phyloP scores from a whole-genome alignment of 257 asterid genomes.

The Solanum megistacrolobum region DNA sequence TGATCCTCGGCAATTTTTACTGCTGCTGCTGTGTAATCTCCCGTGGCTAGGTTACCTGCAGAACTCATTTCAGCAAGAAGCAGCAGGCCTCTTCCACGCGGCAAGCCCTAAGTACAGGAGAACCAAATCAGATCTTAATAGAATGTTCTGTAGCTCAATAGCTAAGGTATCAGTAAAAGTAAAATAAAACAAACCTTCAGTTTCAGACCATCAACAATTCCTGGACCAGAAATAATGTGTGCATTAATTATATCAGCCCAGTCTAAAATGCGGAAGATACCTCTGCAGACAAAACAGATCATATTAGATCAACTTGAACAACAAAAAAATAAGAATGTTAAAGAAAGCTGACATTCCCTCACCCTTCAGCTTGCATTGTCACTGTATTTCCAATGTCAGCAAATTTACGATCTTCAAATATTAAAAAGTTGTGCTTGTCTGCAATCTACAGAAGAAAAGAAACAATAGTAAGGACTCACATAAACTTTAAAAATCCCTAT shows the following conservation, averaged over 20 bases:
- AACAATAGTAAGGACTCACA: neutral
- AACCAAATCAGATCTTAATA: slow-evolving; percentile 6
- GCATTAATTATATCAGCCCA: slow-evolving; percentile 98
- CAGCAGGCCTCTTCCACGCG: slow-evolving; percentile 76
- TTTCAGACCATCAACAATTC: slow-evolving; percentile 92
- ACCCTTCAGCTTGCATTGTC: slow-evolving; percentile 97
- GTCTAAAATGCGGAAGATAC: slow-evolving; percentile 71
- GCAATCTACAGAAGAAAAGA: slow-evolving; percentile 52
- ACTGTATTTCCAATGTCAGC: slow-evolving; percentile 99
- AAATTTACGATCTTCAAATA: slow-evolving; percentile 92
- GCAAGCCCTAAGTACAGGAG: slow-evolving; percentile 50
- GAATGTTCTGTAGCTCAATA: neutral
- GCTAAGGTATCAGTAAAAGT: neutral
- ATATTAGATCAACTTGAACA: neutral
- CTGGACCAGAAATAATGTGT: slow-evolving; percentile 96
- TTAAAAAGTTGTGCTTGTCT: slow-evolving; percentile 76
- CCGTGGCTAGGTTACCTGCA: slow-evolving; percentile 84
- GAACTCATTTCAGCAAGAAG: slow-evolving; percentile 99
- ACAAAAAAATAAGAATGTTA: neutral
- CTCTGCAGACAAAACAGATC: slow-evolving; percentile 45
- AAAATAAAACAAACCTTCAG: slow-evolving; percentile 43
- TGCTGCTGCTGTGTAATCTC: slow-evolving; percentile 90
- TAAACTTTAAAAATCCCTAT: neutral
- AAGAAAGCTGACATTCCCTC: slow-evolving; percentile 8
- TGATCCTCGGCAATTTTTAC: slow-evolving; percentile 88